Conservation (phyloP, 192 early-diverging fungal genomes). For the Gigaspora rosea region DNA sequence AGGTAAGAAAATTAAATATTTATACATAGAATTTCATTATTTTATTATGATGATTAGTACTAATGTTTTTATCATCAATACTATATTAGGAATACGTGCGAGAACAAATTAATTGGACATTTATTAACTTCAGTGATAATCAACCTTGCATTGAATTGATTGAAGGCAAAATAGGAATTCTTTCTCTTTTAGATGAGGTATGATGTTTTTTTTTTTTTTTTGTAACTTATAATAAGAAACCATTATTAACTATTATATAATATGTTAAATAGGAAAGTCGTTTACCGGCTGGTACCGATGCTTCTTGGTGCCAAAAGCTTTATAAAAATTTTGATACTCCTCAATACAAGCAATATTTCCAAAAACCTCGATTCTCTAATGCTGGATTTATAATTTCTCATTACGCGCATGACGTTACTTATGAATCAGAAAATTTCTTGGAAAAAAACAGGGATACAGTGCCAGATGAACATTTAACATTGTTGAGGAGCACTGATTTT, state of each 20-base stretch:
- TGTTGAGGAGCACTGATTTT: conserved; percentile 77
- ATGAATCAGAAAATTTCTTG: conserved; percentile 92
- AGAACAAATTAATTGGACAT: conserved; percentile 97
- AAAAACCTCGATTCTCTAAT: conserved; percentile 89
- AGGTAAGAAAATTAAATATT: conserved; percentile 37
- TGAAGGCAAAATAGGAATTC: conserved; percentile 91
- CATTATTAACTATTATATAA: too few species aligned
- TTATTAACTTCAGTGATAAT: conserved; percentile 99
- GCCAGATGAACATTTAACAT: conserved; percentile 82
- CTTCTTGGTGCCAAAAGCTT: conserved; percentile 84
- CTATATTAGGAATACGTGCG: conserved; percentile 76
- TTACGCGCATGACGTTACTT: conserved; percentile 93
- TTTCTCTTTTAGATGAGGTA: conserved; percentile 96
- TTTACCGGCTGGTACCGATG: conserved; percentile 86
- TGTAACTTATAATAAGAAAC: too few species aligned
- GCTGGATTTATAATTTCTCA: conserved; percentile 89
- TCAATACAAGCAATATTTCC: conserved; percentile 74
- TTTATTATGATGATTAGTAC: neutral
- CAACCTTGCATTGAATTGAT: conserved; percentile 99
- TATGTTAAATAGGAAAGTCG: conserved; percentile 50
- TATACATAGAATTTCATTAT: neutral
- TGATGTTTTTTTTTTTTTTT: conserved; percentile 36
- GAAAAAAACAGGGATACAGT: conserved; percentile 99
- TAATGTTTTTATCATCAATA: neutral
- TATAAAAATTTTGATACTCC: conserved; percentile 80